Conservation (phyloP, 148 eudicot genomes). For the Simmondsia chinensis region DNA sequence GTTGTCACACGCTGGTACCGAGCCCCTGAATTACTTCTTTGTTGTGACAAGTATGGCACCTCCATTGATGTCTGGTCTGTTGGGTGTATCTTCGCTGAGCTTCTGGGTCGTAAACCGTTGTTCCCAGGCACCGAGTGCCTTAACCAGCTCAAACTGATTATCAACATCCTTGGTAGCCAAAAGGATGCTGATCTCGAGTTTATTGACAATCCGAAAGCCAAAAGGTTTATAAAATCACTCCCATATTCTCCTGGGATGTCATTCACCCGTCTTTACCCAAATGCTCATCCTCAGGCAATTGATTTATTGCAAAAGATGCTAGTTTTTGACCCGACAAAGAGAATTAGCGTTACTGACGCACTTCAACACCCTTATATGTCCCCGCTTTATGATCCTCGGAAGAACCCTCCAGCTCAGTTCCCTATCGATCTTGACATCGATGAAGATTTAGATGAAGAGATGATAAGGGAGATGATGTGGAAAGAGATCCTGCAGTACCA, state of each 20-base stretch:
- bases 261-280: constrained; percentile 40
- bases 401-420: constrained; percentile 43
- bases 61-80: constrained; percentile 68
- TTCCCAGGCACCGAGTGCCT: constrained; percentile 64
- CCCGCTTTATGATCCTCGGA: constrained; percentile 37
- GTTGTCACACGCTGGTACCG: constrained; percentile 86
- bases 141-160: constrained; percentile 48
- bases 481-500: constrained; percentile 58
- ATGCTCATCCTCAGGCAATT: constrained; percentile 55
- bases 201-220: constrained; percentile 57
- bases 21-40: constrained; percentile 71
- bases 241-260: constrained; percentile 42
- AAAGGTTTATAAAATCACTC: constrained; percentile 32
- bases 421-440: constrained; percentile 55
- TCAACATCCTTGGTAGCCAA: constrained; percentile 57
- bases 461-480: constrained; percentile 65
- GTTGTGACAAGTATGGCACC: constrained; percentile 79
- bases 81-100: constrained; percentile 68
- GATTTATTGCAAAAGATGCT: constrained; percentile 61
- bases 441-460: constrained; percentile 48
- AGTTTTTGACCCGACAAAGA: constrained; percentile 53
- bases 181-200: constrained; percentile 42
- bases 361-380: constrained; percentile 70
- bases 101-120: constrained; percentile 58
- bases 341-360: constrained; percentile 59